Conservation (phyloP, 192 early-diverging fungal genomes). For the Diversispora epigaea region DNA sequence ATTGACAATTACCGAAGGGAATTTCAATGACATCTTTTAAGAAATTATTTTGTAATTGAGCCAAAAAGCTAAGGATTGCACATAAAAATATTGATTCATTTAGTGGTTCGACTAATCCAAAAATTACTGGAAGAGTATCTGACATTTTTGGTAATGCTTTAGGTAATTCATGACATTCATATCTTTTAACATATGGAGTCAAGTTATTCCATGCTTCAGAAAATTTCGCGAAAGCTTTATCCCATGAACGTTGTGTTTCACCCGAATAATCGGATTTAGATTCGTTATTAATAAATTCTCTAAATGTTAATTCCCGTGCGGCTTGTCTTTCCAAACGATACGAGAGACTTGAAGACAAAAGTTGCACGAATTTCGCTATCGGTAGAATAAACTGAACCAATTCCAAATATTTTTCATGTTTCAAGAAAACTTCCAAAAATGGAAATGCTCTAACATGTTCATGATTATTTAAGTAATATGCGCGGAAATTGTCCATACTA, state of each 20-base stretch:
- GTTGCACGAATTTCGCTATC: constrained; percentile 27
- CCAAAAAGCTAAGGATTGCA: constrained; percentile 23
- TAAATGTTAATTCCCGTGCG: constrained; percentile 11
- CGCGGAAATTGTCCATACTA: background rate
- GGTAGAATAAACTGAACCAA: constrained; percentile 12
- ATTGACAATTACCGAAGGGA: background rate
- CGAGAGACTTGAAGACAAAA: constrained; percentile 1
- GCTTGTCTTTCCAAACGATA: constrained; percentile 11
- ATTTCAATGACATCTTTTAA: constrained; percentile 1
- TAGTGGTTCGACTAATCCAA: constrained; percentile 3
- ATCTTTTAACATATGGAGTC: constrained; percentile 17
- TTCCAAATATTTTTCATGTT: constrained; percentile 18
- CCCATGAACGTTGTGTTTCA: background rate
- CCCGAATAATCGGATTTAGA: background rate
- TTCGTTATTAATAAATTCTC: constrained; percentile 7
- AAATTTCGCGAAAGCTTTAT: constrained; percentile 16
- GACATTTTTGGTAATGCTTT: background rate
- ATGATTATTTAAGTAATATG: constrained; percentile 17
- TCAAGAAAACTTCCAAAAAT: constrained; percentile 22
- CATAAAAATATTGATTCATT: constrained; percentile 19
- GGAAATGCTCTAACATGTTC: background rate
- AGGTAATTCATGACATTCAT: constrained; percentile 30
- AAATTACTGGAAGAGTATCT: background rate
- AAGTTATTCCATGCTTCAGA: constrained; percentile 20
- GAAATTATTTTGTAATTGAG: constrained; percentile 32